Evolutionary conservation across 345 rosid genomes (phyloP), one percentile per base, ranked within the genome.

Genomic region (Camelina hispida): DNA sequence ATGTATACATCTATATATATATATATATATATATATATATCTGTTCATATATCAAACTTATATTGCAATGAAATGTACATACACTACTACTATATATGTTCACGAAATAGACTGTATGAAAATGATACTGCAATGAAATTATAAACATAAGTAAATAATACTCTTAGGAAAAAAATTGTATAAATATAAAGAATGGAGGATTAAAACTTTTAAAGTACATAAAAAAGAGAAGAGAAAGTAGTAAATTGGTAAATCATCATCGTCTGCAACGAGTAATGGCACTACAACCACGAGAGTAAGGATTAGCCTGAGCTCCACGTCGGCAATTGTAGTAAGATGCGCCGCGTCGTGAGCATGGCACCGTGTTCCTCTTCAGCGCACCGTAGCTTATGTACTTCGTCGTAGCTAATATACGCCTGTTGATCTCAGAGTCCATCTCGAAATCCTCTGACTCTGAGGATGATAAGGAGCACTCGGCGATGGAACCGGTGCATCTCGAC

Each of bases 291-390:
- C 96, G 97, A 35, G 78, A 46, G 80, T 92, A 95, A 43, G 97
- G 97, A 44, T 95, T 95, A 6, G 92, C 97, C 73, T 76, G 83
- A 18, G 79, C 91, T 1, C 97, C 97, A 48, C 81, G 80, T 55
- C 65, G 80, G 84, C 99, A 95, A 70, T 90, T 89, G 75, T 90
- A 95, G 83, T 95, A 95, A 68, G 97, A 90, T 18, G 93, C 87
- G 22, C 99, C 97, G 9, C 97, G 89, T 7, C 88, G 62, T 0
- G 97, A 95, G 84, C 99, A 95, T 3, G 99, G 96, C 0, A 90
- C 87, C 18, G 75, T 74, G 89, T 86, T 82, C 78, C 89, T 81
- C 87, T 83, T 79, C 64, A 95, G 88, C 48, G 97, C 95, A 30
- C 91, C 93, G 79, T 90, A 90, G 93, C 97, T 86, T 16, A 95